Base-by-base conservation (phyloP, 2,329 filamentous ascomycete species). In the Pestalotiopsis sp. region DNA sequence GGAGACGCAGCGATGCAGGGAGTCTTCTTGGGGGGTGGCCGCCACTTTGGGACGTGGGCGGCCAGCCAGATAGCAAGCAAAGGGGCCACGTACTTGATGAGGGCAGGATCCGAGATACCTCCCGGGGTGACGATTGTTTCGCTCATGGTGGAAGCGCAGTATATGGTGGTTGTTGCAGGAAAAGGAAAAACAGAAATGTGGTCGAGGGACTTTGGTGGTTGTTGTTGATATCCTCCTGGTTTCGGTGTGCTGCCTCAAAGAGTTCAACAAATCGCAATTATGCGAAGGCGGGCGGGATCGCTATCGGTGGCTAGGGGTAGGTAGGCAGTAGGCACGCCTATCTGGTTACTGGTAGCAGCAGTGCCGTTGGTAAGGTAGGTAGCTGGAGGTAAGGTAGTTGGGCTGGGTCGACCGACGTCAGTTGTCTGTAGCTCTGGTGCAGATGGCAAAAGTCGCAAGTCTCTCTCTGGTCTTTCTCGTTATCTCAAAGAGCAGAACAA, bases 91-190 rank as follows among this genome's bases (percentile, higher is more conserved):
- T 78, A 90, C 89, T 89, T 89, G 82, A 91, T 91, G 75, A 91
- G 86, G 76, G 87, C 86, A 74, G 89, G 89, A 83, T 91, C 89
- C 71, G 89, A 90, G 80, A 91, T 91, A 76, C 89, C 89, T 74
- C 88, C 89, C 79, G 81, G 80, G 56, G 81, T 80, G 73, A 77
- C 78, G 71, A 86, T 78, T 36, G 69, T 57, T 45, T 78, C 77
- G 67, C 72, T 66, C 77, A 78, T 79, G 58, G 72, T 76, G 61
- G 57, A 58, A 68, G 62, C 17, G 41, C 56, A 52, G 39, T 36
- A 36, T 36, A 36, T 20, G 20, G 49, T 68, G 36, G n/a, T 66
- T 20, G 36, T 68, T 52, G 31, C 23, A 23, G 57, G 45, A 52
- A 52, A 52, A 9, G 45, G 45, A 52, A 20, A 49, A 20, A 52